phyloP scores from a whole-genome alignment of 164 flowering plant genomes.

The Aristolochia contorta region DNA sequence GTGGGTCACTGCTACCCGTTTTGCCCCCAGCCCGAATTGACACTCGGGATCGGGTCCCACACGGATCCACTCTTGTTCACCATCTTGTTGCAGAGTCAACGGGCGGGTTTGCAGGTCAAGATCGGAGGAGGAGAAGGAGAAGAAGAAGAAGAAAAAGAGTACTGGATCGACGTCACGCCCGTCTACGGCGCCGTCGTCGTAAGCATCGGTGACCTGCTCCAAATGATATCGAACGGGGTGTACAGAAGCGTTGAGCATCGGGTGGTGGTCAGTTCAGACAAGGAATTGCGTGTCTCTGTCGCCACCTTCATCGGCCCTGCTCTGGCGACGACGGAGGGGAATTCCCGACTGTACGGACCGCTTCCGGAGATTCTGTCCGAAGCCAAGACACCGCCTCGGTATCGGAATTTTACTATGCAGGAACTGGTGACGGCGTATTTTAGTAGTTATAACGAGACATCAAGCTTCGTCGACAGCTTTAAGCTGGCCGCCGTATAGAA shows the following conservation, averaged over 20 bases:
- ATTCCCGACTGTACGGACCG: not conserved
- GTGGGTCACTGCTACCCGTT: conserved; percentile 56
- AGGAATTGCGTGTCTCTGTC: not conserved
- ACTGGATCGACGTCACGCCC: conserved; percentile 51
- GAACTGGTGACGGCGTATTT: too few species aligned
- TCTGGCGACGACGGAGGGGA: too few species aligned
- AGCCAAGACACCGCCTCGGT: too few species aligned
- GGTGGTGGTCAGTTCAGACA: not conserved
- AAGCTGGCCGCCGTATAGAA: too few species aligned
- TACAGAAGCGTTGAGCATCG: not conserved
- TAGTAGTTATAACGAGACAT: too few species aligned
- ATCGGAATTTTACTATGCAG: too few species aligned
- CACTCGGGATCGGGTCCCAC: conserved; percentile 50
- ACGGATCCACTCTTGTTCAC: conserved; percentile 58
- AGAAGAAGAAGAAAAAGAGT: too few species aligned
- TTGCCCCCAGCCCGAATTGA: conserved; percentile 67
- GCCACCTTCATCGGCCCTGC: too few species aligned
- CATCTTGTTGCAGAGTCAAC: conserved; percentile 44
- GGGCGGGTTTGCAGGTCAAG: conserved; percentile 57
- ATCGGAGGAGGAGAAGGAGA: too few species aligned
- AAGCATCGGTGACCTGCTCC: conserved; percentile 55
- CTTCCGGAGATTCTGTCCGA: too few species aligned
- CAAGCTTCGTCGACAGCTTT: too few species aligned
- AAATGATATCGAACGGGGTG: conserved; percentile 25
- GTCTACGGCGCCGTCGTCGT: conserved; percentile 48